These are phyloP conservation scores for Amoebophrya sp. DNA, from an alignment of 169 alveolate genomes.

Conservation along the genomic window DNA sequence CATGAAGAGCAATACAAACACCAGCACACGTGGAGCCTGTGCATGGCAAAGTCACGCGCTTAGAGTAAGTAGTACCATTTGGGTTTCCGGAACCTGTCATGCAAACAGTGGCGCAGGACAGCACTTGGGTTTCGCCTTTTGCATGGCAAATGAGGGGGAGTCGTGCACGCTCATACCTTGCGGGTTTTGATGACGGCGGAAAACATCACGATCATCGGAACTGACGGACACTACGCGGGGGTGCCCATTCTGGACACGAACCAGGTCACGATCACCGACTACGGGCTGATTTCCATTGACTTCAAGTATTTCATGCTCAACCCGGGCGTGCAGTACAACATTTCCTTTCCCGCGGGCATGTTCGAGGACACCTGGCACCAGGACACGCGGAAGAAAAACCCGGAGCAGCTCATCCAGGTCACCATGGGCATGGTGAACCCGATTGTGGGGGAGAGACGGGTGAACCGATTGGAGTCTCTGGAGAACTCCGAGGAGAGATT, in stretches of 20 bases:
- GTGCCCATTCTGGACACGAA: not conserved
- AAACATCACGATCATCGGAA: not conserved
- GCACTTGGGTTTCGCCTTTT: too few relatives aligned
- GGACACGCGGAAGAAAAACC: not conserved
- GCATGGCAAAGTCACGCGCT: too few relatives aligned
- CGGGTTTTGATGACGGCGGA: not conserved
- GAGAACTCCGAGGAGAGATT: not conserved
- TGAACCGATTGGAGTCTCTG: not conserved
- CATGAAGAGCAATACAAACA: too few relatives aligned
- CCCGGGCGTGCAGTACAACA: not conserved
- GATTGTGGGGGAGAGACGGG: not conserved
- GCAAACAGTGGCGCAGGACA: too few relatives aligned
- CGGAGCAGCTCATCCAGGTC: not conserved
- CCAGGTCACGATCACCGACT: not conserved
- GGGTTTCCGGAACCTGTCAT: too few relatives aligned
- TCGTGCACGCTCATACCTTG: too few relatives aligned
- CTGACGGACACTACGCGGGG: conserved; percentile 10
- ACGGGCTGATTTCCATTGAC: not conserved
- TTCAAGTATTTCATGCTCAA: not conserved
- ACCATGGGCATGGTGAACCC: conserved; percentile 23
- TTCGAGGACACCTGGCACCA: not conserved
- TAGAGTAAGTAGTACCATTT: too few relatives aligned
- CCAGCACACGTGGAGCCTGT: too few relatives aligned
- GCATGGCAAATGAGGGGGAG: too few relatives aligned
- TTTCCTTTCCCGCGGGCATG: not conserved